phyloP scores from a whole-genome alignment of 78 protist genomes.

The Dictyostelium firmibasis region DNA sequence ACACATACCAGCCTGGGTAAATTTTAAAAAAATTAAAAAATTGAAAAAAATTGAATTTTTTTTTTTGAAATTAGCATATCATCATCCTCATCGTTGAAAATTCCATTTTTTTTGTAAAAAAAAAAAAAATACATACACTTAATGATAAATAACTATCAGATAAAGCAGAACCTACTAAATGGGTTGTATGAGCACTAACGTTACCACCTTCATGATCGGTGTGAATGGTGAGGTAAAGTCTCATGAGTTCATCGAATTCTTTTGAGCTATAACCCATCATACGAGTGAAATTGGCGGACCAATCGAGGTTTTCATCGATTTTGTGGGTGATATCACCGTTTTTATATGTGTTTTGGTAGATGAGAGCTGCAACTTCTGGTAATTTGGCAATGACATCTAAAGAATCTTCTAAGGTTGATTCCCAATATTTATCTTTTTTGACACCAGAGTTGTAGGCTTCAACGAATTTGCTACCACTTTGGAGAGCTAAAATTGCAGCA shows the following conservation, averaged over 20 bases:
- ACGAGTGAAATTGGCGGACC: conserved; percentile 92
- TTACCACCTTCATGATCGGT: conserved; percentile 98
- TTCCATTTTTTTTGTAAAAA: too few species aligned
- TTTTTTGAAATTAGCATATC: background rate
- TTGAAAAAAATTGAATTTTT: too few species aligned
- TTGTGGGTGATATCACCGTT: conserved; percentile 63
- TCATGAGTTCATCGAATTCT: conserved; percentile 94
- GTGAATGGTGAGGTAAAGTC: conserved; percentile 97
- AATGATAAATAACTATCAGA: conserved; percentile 97
- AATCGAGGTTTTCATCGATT: conserved; percentile 87
- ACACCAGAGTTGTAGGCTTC: conserved; percentile 92
- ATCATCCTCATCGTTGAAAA: too few species aligned
- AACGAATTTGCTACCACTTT: conserved; percentile 91
- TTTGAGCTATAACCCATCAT: conserved; percentile 89
- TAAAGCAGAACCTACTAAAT: conserved; percentile 97
- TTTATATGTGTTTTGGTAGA: conserved; percentile 91
- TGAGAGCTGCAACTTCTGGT: conserved; percentile 94
- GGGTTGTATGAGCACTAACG: conserved; percentile 97
- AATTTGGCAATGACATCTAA: conserved; percentile 95
- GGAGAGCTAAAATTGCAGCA: conserved; percentile 88
- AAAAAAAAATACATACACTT: background rate
- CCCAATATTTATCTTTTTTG: conserved; percentile 96
- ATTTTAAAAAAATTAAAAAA: too few species aligned
- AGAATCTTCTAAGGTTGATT: conserved; percentile 92
- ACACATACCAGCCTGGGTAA: conserved; percentile 90